These are phyloP conservation scores for Pholiota molesta DNA, from an alignment of 768 basidiomycete species.

Conservation along the genomic window DNA sequence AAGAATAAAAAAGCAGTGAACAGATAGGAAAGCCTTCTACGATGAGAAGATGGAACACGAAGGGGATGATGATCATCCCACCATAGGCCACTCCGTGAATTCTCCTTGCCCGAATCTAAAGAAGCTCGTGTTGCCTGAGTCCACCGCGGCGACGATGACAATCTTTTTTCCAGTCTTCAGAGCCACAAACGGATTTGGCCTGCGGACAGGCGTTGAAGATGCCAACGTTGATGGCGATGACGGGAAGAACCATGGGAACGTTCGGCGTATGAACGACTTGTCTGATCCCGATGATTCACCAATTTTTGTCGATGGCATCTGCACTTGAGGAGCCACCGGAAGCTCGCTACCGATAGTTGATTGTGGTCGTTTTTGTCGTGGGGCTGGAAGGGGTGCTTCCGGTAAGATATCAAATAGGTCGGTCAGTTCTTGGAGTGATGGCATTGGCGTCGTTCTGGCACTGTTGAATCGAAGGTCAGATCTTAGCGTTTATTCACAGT, in stretches of 20 bases:
- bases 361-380: slow-evolving; percentile 39
- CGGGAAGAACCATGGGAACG: slow-evolving; percentile 30
- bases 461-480: slow-evolving; percentile 41
- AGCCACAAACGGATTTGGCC: slow-evolving; percentile 74
- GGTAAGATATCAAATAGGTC: slow-evolving; percentile 74
- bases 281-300: slow-evolving; percentile 4
- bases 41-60: not conserved
- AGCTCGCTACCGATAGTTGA: slow-evolving; percentile 13
- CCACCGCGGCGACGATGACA: slow-evolving; percentile 85
- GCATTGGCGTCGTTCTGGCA: slow-evolving; percentile 81
- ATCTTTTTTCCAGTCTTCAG: slow-evolving; percentile 85
- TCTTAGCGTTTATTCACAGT: not conserved
- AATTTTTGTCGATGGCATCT: slow-evolving; percentile 3
- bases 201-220: slow-evolving; percentile 32
- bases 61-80: slow-evolving; percentile 23
- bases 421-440: slow-evolving; percentile 76
- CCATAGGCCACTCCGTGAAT: slow-evolving; percentile 86
- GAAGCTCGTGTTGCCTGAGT: slow-evolving; percentile 86
- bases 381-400: slow-evolving; percentile 64
- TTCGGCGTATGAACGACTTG: slow-evolving; percentile 21
- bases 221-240: slow-evolving; percentile 13
- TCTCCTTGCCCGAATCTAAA: slow-evolving; percentile 85
- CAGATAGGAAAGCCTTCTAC: not conserved
- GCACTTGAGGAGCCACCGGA: slow-evolving; percentile 15
- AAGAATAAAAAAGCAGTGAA: not conserved